Evolutionary conservation across 352 stramenopile species (phyloP).

Genomic region (Phytophthora pistaciae): DNA sequence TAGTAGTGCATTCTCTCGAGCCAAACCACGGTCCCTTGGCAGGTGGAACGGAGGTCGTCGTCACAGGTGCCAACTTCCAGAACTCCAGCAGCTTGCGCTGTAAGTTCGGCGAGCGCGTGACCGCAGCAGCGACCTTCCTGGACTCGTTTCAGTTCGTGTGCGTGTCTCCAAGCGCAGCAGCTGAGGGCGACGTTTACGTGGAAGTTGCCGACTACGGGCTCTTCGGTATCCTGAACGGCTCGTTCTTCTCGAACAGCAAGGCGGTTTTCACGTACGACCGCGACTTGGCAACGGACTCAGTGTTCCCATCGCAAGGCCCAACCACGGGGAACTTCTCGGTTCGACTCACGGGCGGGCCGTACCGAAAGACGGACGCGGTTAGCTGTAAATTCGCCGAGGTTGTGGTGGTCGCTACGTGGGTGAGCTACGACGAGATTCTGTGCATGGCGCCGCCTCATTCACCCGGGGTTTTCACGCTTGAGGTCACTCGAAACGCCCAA

Average conservation of each 20-base stretch:
- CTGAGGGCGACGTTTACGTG: constrained; percentile 54
- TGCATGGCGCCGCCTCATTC: constrained; percentile 79
- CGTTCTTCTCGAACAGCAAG: constrained; percentile 51
- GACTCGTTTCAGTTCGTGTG: constrained; percentile 78
- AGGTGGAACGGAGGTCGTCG: constrained; percentile 87
- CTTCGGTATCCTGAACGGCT: constrained; percentile 7
- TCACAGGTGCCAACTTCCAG: constrained; percentile 80
- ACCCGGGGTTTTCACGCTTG: constrained; percentile 77
- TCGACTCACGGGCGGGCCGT: constrained; percentile 81
- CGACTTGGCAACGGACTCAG: constrained; percentile 60
- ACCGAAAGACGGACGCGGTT: constrained; percentile 73
- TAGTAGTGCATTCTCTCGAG: constrained; percentile 61
- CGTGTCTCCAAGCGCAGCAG: constrained; percentile 56
- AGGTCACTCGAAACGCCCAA: constrained; percentile 93
- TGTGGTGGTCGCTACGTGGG: constrained; percentile 70
- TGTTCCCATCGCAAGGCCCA: constrained; percentile 84
- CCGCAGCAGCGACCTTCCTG: constrained; percentile 61
- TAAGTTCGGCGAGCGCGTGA: constrained; percentile 61
- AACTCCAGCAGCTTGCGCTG: constrained; percentile 78
- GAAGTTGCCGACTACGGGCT: constrained; percentile 80
- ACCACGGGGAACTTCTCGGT: constrained; percentile 91
- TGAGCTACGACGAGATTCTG: constrained; percentile 72
- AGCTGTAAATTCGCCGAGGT: constrained; percentile 90
- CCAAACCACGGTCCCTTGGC: constrained; percentile 80
- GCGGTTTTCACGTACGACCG: constrained; percentile 88